Evolutionary conservation across 73 alveolate genomes (phyloP), one percentile per base, ranked within the genome.

Genomic region (Breviolum minutum): DNA sequence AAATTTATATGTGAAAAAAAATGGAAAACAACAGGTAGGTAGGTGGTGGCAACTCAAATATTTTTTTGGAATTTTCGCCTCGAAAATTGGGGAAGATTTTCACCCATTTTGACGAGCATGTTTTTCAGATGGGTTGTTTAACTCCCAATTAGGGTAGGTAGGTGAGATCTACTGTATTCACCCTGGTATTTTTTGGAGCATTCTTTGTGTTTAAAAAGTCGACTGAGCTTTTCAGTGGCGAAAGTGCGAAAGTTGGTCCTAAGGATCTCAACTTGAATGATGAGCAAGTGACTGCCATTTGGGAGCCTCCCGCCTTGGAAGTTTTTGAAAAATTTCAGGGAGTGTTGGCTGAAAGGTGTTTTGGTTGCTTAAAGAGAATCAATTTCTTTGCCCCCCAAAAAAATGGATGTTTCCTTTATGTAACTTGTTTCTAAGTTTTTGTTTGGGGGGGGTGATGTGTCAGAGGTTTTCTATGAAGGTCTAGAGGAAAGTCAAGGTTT

Each of bases 211-310:
- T 40, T 3, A 40, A 40, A 40, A 3, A n/a, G n/a, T n/a, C 54
- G 54, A 40, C n/a, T 40, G 5, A 40, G 54, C 24, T 2, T 77
- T n/a, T 27, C 40, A 60, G 80, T 22, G 71, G 30, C 10, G n/a
- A n/a, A 22, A 54, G 61, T 54, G 10, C 13, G 11, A 13, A 81
- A 32, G 32, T 83, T 27, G 5, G 14, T n/a, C 24, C 27, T 12
- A 30, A 92, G 98, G 98, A 92, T 27, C 27, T 92, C 60, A 92
- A 92, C 90, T 68, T 92, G 48, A 92, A 79, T 6, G 98, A 92
- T 26, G 98, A 92, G 82, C 98, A 92, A 30, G 81, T 92, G 62
- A 48, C 54, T 68, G 84, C 83, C 27, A 80, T 68, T 68, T 92
- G 98, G 98, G 73, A 92, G 98, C 80, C 19, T 30, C n/a, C n/a